Percentiles rank a stretch among this genome's conserved stretches.
Conservation (phyloP, 2,329 filamentous ascomycete species). For the Alternaria brassicicola region DNA sequence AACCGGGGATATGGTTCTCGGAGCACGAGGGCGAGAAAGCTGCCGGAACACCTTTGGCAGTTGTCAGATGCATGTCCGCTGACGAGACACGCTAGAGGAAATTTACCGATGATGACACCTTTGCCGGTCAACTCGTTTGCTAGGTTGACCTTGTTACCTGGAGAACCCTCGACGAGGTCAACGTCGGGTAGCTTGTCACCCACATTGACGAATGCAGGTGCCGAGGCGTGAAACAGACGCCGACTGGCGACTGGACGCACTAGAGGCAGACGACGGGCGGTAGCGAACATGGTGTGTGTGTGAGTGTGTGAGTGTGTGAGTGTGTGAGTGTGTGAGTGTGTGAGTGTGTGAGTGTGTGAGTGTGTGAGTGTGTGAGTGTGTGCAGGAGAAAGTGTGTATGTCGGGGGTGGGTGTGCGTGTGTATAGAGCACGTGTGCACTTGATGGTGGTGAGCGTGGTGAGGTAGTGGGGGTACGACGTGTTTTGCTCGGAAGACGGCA, state of each 20-base stretch:
- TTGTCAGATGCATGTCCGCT: slow-evolving; percentile 13
- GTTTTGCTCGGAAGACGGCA: slow-evolving; percentile 11
- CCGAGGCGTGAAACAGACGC: slow-evolving; percentile 67
- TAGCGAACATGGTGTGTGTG: slow-evolving; percentile 28
- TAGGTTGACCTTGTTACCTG: slow-evolving; percentile 89
- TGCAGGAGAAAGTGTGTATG: slow-evolving; percentile 15
- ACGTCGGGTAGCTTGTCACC: slow-evolving; percentile 81
- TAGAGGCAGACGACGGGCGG: slow-evolving; percentile 39
- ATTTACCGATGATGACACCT: slow-evolving; percentile 71
- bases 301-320: slow-evolving; percentile 14
- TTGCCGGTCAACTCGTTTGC: slow-evolving; percentile 75
- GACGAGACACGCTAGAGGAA: slow-evolving; percentile 3
- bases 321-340: slow-evolving; percentile 12
- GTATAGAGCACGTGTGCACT: slow-evolving; percentile 1
- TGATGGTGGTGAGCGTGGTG: slow-evolving; percentile 11
- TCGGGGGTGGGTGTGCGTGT: not conserved
- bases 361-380: too few species aligned
- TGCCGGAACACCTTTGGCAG: slow-evolving; percentile 46
- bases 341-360: not conserved
- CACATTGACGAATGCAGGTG: slow-evolving; percentile 69
- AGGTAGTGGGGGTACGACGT: not conserved
- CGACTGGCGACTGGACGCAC: slow-evolving; percentile 26
- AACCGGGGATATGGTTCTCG: slow-evolving; percentile 79
- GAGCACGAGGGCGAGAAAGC: slow-evolving; percentile 65
- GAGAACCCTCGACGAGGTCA: slow-evolving; percentile 81